Base-by-base conservation (phyloP, 805 yeast genomes). In the Cyberlindnera suaveolens region DNA sequence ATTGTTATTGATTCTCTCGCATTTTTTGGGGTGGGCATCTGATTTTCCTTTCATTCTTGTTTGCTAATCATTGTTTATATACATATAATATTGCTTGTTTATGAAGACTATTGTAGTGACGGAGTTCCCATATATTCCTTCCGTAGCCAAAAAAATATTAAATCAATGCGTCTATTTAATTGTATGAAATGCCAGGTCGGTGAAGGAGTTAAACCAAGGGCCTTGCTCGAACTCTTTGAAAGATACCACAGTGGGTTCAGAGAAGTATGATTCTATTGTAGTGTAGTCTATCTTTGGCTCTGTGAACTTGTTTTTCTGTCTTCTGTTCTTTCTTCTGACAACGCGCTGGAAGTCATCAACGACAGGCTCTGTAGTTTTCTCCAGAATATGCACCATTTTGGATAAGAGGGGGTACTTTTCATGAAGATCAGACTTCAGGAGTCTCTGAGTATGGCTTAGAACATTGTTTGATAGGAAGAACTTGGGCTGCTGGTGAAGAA, bases 371-470 rank as follows among this genome's bases (percentile, higher is more conserved):
- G 30, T 40, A 9, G 30, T 13, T 17, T 16, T 10, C 17, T 38
- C 44, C n/a, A 48, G 34, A 3, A 29, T 26, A 38, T 61, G 45
- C 1, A 61, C 60, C 18, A 75, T 48, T 33, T 68, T 68, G 11
- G 80, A 65, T 20, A 78, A 45, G 1, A 53, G 42, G 1, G 75
- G 76, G 49, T 74, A 78, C 41, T 65, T 66, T 9, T 62, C 67
- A 41, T 60, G 61, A 30, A 79, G 56, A 46, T 68, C 72, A 8
- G 44, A 39, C 40, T 66, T 66, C 4, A 77, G 64, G 30, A 74
- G 61, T 40, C 83, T 63, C 42, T 77, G 81, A 1, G 81, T 77
- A 48, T 80, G 83, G 6, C 67, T 66, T 0, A 70, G 53, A 4
- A 78, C 46, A 53, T 80, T 69, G 52, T 80, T 80, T 6, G 78